phyloP scores from a whole-genome alignment of 139 green algal genomes.

The Chlorella sp. region DNA sequence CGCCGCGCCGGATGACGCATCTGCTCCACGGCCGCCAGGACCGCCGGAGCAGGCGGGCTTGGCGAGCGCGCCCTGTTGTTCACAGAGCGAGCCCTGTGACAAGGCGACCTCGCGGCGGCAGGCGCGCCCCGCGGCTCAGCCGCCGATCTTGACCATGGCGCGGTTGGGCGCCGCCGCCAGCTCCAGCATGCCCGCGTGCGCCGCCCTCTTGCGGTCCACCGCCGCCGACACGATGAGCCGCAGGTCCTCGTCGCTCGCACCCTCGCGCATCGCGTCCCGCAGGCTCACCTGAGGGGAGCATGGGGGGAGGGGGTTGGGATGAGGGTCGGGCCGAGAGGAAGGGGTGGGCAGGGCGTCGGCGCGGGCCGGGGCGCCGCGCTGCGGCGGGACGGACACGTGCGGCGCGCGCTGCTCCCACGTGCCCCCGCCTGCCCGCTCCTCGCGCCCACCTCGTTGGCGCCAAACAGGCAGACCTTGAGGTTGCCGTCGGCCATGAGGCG shows the following conservation, averaged over 20 bases:
- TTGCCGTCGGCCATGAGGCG: slow-evolving; percentile 96
- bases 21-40: no score
- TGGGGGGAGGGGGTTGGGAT: no score
- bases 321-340: no score
- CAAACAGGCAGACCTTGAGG: slow-evolving; percentile 98
- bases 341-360: no score
- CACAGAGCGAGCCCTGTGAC: no score
- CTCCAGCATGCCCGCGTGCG: slow-evolving; percentile 94
- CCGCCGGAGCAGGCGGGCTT: no score
- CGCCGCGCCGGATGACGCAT: no score
- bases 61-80: no score
- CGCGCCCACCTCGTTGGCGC: slow-evolving; percentile 88
- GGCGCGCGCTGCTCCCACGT: neutral
- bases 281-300: neutral
- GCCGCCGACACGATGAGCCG: slow-evolving; percentile 81
- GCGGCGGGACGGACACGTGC: no score
- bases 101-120: no score
- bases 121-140: slow-evolving; percentile 65
- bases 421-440: neutral
- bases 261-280: slow-evolving; percentile 87
- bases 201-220: slow-evolving; percentile 88
- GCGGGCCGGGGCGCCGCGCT: no score
- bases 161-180: slow-evolving; percentile 84
- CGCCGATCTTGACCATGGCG: slow-evolving; percentile 97
- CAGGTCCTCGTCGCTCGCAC: slow-evolving; percentile 85